Percentiles rank a stretch among this genome's conserved stretches.
These are phyloP conservation scores for Cystobasidiopsis lactophilus DNA, from an alignment of 768 basidiomycete genomes.

Conservation along the genomic window DNA sequence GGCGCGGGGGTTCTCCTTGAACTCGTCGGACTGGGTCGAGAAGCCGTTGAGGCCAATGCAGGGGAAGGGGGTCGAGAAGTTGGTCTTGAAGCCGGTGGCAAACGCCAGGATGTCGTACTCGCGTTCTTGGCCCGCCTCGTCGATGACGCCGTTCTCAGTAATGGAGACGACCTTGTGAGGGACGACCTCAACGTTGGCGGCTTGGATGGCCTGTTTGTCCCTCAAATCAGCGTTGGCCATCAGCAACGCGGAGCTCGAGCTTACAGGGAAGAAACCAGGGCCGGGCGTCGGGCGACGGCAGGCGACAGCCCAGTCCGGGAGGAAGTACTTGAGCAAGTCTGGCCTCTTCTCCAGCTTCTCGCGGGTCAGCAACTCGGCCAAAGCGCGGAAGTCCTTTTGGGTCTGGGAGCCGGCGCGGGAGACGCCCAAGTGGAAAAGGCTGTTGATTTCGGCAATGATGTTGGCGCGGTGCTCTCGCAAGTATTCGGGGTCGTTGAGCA, in stretches of 20 bases:
- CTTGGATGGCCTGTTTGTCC: too few relatives aligned
- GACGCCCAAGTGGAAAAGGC: too few relatives aligned
- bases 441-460: too few relatives aligned
- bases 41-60: too few relatives aligned
- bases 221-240: too few relatives aligned
- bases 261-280: not conserved
- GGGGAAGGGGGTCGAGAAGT: too few relatives aligned
- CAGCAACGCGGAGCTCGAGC: too few relatives aligned
- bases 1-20: not conserved
- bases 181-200: slow-evolving; percentile 3
- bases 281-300: slow-evolving; percentile 7
- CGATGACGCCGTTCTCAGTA: slow-evolving; percentile 3
- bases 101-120: slow-evolving; percentile 2
- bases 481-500: too few relatives aligned
- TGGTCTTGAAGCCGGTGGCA: slow-evolving; percentile 4
- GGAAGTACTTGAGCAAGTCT: not conserved
- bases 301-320: not conserved
- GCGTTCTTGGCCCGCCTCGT: not conserved
- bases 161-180: not conserved
- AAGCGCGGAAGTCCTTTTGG: not conserved
- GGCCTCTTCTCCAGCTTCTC: not conserved
- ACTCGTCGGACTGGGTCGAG: not conserved
- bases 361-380: not conserved
- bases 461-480: too few relatives aligned
- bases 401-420: too few relatives aligned